Percentiles rank a stretch among this genome's conserved stretches.
phyloP scores from a whole-genome alignment of 441 rosid genomes.

The Croton laevigatus region DNA sequence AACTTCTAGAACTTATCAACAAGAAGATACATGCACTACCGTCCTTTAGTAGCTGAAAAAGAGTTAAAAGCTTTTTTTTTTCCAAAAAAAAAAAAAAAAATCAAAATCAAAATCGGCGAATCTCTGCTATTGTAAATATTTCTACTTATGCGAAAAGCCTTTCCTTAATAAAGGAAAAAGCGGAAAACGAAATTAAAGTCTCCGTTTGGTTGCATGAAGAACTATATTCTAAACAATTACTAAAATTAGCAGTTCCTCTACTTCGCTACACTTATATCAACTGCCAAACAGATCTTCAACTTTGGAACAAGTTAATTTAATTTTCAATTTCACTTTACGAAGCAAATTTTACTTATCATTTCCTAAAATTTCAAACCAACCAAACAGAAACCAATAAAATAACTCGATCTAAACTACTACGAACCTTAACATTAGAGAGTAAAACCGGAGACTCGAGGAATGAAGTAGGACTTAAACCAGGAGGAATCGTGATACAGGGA shows the following conservation, averaged over 20 bases:
- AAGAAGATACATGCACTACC: conserved; percentile 20
- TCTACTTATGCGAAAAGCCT: background rate
- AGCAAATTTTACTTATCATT: background rate
- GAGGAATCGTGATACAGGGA: conserved; percentile 70
- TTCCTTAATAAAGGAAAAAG: background rate
- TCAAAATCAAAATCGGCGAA: conserved; percentile 4
- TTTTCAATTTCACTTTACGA: background rate
- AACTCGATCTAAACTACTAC: conserved; percentile 9
- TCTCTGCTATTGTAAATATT: conserved; percentile 17
- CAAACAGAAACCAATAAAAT: conserved; percentile 17
- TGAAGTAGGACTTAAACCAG: conserved; percentile 87
- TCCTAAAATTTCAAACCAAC: conserved; percentile 12
- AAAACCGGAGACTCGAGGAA: conserved; percentile 92
- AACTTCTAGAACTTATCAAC: conserved; percentile 26
- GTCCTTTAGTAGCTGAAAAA: conserved; percentile 19
- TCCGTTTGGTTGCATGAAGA: conserved; percentile 3
- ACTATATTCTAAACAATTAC: conserved; percentile 8
- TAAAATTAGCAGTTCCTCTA: conserved; percentile 5
- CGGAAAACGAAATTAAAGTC: background rate
- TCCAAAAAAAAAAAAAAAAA: background rate
- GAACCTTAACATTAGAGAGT: conserved; percentile 84
- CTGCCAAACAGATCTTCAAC: conserved; percentile 23
- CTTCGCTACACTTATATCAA: background rate
- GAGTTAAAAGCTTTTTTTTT: background rate
- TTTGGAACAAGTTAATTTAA: conserved; percentile 6